phyloP scores from a whole-genome alignment of 1,139 yeast species.

The Sugiyamaella xylanicola region DNA sequence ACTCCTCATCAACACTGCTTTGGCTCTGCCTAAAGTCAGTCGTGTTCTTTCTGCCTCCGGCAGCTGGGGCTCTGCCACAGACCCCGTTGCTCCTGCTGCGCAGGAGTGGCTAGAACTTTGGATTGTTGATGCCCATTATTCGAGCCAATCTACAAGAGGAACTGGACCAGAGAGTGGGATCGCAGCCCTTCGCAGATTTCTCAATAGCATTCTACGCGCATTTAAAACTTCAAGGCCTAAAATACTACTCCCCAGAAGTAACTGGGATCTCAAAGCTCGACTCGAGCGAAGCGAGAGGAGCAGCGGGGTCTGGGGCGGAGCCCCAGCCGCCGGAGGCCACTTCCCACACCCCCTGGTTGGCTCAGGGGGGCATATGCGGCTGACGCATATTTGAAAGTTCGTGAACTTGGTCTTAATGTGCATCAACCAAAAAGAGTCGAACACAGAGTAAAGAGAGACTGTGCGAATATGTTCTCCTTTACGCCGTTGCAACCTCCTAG shows the following conservation, averaged over 20 bases:
- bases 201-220: no score
- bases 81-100: background rate
- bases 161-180: no score
- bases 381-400: background rate
- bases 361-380: background rate
- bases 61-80: background rate
- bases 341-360: no score
- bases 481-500: slow-evolving; percentile 13
- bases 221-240: no score
- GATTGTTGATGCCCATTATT: no score
- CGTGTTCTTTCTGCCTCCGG: background rate
- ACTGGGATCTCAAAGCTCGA: background rate
- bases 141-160: no score
- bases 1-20: background rate
- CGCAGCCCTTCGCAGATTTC: no score
- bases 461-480: slow-evolving; percentile 10
- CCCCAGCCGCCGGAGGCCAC: background rate
- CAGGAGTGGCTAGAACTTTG: background rate
- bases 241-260: no score
- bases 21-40: no score
- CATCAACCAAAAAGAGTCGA: background rate
- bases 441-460: background rate
- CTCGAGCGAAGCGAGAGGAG: background rate
- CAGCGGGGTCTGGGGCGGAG: background rate
- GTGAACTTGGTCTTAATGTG: background rate